These are phyloP conservation scores for Musa schizocarpa DNA, from an alignment of 176 grass and related monocot species.

Conservation along the genomic window DNA sequence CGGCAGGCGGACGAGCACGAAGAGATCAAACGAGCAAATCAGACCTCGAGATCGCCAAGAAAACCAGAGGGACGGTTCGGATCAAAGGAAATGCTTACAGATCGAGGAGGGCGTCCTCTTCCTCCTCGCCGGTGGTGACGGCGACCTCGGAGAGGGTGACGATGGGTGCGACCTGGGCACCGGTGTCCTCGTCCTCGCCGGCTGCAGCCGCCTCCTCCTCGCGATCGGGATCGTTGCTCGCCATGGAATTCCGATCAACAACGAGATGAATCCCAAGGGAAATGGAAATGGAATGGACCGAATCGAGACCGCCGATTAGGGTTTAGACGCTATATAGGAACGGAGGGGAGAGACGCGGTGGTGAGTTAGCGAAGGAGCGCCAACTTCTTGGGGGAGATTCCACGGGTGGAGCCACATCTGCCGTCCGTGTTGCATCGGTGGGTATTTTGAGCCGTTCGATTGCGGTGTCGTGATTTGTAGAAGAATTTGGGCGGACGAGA, in stretches of 20 bases:
- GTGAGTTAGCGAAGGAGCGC: background rate
- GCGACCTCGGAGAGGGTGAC: slow-evolving; percentile 66
- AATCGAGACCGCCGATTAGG: background rate
- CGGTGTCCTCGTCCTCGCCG: slow-evolving; percentile 80
- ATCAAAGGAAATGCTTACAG: slow-evolving; percentile 34
- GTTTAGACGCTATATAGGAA: background rate
- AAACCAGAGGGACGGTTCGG: background rate
- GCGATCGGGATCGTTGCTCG: slow-evolving; percentile 25
- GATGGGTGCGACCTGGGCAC: slow-evolving; percentile 69
- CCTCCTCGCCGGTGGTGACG: slow-evolving; percentile 76
- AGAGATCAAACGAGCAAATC: background rate
- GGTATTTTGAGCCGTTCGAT: background rate
- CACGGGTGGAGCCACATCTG: background rate
- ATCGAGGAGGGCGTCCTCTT: slow-evolving; percentile 63
- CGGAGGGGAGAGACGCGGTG: too few relatives aligned
- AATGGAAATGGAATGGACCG: background rate
- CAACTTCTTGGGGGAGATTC: background rate
- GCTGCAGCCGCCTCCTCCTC: slow-evolving; percentile 13
- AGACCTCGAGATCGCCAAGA: background rate
- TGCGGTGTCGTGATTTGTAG: too few relatives aligned
- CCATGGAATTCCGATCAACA: slow-evolving; percentile 12
- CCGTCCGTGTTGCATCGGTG: background rate
- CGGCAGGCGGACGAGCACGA: background rate
- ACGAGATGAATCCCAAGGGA: background rate
- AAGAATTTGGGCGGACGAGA: background rate